A percentile compares a stretch with the other conserved stretches of the same genome.
These are phyloP conservation scores for Euphorbia lathyris DNA, from an alignment of 345 rosid species.

Conservation along the genomic window DNA sequence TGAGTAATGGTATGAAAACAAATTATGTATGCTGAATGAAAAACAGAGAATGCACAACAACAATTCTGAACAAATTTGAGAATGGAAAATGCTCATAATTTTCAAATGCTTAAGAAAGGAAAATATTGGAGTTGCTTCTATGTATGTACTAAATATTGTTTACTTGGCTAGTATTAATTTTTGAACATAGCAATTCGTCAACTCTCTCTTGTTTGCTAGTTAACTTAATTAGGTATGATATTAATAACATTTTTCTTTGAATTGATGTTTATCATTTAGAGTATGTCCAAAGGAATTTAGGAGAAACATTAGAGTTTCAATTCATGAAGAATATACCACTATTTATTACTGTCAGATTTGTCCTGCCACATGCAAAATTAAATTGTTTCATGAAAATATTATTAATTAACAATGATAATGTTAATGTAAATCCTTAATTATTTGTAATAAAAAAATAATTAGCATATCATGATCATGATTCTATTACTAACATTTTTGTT, in stretches of 20 bases:
- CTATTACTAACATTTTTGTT: conserved; percentile 11
- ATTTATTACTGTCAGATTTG: conserved; percentile 10
- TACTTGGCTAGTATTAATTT: no score
- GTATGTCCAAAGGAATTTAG: conserved; percentile 15
- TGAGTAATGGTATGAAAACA: no score
- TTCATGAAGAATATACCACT: conserved; percentile 8
- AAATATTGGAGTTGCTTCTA: no score
- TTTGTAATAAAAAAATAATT: conserved; percentile 25
- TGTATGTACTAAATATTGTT: no score
- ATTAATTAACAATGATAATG: neutral
- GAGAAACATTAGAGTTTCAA: conserved; percentile 7
- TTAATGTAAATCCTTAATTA: conserved; percentile 12
- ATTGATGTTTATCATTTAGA: neutral
- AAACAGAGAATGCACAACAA: no score
- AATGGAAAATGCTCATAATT: no score
- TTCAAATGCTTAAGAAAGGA: no score
- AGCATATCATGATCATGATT: conserved; percentile 16
- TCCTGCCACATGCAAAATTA: conserved; percentile 21
- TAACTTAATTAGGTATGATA: neutral
- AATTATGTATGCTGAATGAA: no score
- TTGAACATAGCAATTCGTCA: no score
- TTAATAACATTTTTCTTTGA: no score
- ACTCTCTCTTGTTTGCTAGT: no score
- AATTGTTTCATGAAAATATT: neutral
- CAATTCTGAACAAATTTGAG: no score